Evolutionary conservation across 2,329 filamentous ascomycete species (phyloP).

Genomic region (Balansia obtecta): DNA sequence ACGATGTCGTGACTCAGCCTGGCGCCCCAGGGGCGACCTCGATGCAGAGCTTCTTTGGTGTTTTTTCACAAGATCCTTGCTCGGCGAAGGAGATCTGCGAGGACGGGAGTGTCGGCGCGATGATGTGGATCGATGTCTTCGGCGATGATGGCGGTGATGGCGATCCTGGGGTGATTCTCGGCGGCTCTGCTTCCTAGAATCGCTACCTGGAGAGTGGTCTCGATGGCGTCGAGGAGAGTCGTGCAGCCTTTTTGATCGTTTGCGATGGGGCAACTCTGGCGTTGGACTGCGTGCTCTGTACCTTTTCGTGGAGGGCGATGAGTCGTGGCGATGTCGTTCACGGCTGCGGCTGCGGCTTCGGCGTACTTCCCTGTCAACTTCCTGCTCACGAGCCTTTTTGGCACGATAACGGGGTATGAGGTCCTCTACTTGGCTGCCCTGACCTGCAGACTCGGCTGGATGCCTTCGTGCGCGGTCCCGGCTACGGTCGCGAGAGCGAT

Average conservation of each 20-base stretch:
- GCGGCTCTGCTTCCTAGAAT: conserved; percentile 18
- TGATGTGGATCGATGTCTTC: conserved; percentile 10
- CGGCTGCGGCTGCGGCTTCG: conserved; percentile 24
- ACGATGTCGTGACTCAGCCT: not conserved
- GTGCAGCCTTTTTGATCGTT: conserved; percentile 24
- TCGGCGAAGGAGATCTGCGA: conserved; percentile 15
- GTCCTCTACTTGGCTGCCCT: conserved; percentile 20
- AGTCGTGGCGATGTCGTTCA: conserved; percentile 19
- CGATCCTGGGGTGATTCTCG: conserved; percentile 20
- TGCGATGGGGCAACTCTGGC: conserved; percentile 23
- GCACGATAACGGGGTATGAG: conserved; percentile 26
- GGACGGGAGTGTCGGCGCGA: conserved; percentile 19
- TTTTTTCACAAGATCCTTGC: conserved; percentile 11
- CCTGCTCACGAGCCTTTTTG: conserved; percentile 17
- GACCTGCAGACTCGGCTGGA: conserved; percentile 15
- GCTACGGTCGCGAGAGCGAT: conserved; percentile 25
- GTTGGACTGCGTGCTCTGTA: conserved; percentile 30
- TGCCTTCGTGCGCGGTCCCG: conserved; percentile 20
- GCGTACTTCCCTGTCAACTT: conserved; percentile 19
- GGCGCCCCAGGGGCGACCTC: conserved; percentile 13
- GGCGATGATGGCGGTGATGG: conserved; percentile 11
- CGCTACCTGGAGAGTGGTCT: conserved; percentile 26
- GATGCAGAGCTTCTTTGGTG: conserved; percentile 13
- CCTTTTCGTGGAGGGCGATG: conserved; percentile 28
- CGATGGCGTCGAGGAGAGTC: conserved; percentile 27